These are phyloP conservation scores for Adenanthera pavonina DNA, from an alignment of 306 rosid genomes.

Conservation along the genomic window DNA sequence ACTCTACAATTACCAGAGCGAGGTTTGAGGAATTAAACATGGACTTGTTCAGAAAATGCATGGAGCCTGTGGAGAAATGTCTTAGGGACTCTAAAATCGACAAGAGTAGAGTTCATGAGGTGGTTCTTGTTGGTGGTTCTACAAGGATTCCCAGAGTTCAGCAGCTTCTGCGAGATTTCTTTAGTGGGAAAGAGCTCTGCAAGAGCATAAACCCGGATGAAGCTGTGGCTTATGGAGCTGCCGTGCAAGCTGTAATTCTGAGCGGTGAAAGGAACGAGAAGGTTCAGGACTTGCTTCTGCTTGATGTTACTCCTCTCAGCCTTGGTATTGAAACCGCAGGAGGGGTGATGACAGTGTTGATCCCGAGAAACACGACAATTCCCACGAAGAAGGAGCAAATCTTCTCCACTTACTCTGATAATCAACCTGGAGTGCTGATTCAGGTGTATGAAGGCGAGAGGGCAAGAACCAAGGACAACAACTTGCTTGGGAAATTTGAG, in stretches of 20 bases:
- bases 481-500: not conserved
- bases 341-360: not conserved
- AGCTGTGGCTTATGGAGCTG: not conserved
- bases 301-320: not conserved
- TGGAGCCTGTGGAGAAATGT: not conserved
- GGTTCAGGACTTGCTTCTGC: not conserved
- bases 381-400: not conserved
- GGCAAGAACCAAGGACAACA: not conserved
- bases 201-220: not conserved
- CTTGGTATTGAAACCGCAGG: not conserved
- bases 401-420: not conserved
- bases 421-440: not conserved
- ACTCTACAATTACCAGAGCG: not conserved
- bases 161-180: not conserved
- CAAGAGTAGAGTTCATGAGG: not conserved
- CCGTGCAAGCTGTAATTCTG: not conserved
- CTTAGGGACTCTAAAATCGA: constrained; percentile 1
- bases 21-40: not conserved
- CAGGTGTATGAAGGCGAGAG: not conserved
- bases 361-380: not conserved
- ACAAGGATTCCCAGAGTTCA: not conserved
- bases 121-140: not conserved
- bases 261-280: not conserved
- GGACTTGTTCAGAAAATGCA: not conserved
- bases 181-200: not conserved